Conservation (phyloP, 768 basidiomycete species). For the Brasilioporus rufonigricans region DNA sequence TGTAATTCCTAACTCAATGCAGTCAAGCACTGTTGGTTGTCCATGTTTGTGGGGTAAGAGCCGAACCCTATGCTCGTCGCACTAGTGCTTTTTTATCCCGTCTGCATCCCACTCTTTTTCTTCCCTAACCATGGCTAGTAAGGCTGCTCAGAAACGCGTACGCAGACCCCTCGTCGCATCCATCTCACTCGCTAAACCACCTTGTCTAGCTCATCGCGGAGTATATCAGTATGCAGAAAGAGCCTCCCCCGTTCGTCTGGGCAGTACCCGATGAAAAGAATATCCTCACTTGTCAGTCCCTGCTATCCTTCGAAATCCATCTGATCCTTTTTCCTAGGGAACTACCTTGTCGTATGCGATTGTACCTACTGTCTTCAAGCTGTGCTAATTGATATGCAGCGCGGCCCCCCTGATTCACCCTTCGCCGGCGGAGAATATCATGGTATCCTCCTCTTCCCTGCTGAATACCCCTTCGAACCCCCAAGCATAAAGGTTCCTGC, state of each 20-base stretch:
- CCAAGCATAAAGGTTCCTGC: slow-evolving; percentile 86
- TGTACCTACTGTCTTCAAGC: background rate
- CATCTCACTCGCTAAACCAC: background rate
- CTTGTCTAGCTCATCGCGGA: slow-evolving; percentile 72
- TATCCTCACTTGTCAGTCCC: slow-evolving; percentile 81
- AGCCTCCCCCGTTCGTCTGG: slow-evolving; percentile 95
- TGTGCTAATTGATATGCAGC: slow-evolving; percentile 42
- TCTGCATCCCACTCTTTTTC: slow-evolving; percentile 14
- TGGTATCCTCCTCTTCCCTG: slow-evolving; percentile 86
- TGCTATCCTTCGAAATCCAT: slow-evolving; percentile 1
- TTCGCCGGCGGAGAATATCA: slow-evolving; percentile 93
- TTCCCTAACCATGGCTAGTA: slow-evolving; percentile 63
- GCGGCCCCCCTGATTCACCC: slow-evolving; percentile 92
- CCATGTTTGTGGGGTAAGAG: slow-evolving; percentile 29
- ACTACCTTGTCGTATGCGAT: slow-evolving; percentile 81
- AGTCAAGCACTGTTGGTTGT: slow-evolving; percentile 12
- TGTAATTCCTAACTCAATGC: slow-evolving; percentile 24
- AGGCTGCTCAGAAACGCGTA: slow-evolving; percentile 85
- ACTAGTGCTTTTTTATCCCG: slow-evolving; percentile 21
- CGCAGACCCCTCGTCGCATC: slow-evolving; percentile 19
- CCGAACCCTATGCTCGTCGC: slow-evolving; percentile 21
- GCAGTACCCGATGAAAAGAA: slow-evolving; percentile 97
- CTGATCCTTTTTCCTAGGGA: slow-evolving; percentile 57
- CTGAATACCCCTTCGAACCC: slow-evolving; percentile 96
- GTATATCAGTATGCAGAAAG: slow-evolving; percentile 87